phyloP scores from a whole-genome alignment of 1,139 yeast genomes.

The Suhomyces yuchorum region DNA sequence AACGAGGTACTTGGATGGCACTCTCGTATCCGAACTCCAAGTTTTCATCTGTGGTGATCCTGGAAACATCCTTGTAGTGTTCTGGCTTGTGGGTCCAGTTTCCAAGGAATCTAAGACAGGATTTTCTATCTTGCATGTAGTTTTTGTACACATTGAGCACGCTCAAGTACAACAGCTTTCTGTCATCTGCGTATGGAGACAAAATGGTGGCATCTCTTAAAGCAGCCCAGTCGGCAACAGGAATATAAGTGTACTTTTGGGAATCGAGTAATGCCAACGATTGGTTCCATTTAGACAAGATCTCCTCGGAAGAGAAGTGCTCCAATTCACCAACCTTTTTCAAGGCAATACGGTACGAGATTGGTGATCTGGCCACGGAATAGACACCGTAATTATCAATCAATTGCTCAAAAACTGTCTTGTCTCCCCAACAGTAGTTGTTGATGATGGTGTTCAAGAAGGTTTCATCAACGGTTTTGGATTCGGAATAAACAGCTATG shows the following conservation, averaged over 20 bases:
- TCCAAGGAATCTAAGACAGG: slow-evolving; percentile 35
- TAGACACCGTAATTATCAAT: slow-evolving; percentile 62
- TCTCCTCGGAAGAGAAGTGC: slow-evolving; percentile 55
- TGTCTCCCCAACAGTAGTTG: slow-evolving; percentile 70
- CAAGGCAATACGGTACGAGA: slow-evolving; percentile 73
- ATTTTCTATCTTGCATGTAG: slow-evolving; percentile 43
- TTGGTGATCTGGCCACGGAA: slow-evolving; percentile 63
- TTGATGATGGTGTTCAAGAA: slow-evolving; percentile 78
- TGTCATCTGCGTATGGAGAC: slow-evolving; percentile 40
- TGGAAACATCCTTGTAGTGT: slow-evolving; percentile 24
- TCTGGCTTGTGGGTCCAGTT: slow-evolving; percentile 35
- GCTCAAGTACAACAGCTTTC: slow-evolving; percentile 59
- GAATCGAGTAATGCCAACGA: slow-evolving; percentile 55
- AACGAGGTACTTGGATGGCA: slow-evolving; percentile 29
- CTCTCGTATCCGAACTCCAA: slow-evolving; percentile 23
- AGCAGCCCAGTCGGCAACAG: slow-evolving; percentile 89
- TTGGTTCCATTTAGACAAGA: slow-evolving; percentile 63
- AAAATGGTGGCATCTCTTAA: slow-evolving; percentile 75
- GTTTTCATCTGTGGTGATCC: slow-evolving; percentile 23
- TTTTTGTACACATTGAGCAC: slow-evolving; percentile 54
- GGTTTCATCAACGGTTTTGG: slow-evolving; percentile 67
- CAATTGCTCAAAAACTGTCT: slow-evolving; percentile 63
- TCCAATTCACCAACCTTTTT: slow-evolving; percentile 69
- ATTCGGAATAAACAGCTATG: slow-evolving; percentile 57
- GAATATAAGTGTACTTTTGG: slow-evolving; percentile 60